These are phyloP conservation scores for Colletotrichum euphorbiae DNA, from an alignment of 2,329 filamentous ascomycete species.

Conservation along the genomic window DNA sequence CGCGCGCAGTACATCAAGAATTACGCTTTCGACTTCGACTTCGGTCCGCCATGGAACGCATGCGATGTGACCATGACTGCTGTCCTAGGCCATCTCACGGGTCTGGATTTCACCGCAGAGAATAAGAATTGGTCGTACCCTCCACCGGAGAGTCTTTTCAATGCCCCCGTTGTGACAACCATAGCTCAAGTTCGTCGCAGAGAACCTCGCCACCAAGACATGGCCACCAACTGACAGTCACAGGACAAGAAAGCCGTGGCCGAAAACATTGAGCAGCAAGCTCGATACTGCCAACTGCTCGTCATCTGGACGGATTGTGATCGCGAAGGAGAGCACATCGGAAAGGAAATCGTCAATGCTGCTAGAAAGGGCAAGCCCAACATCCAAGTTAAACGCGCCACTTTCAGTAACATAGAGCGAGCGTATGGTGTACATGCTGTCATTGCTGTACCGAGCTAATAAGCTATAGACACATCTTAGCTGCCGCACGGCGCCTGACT, in stretches of 20 bases:
- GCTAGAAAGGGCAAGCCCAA: slow-evolving; percentile 78
- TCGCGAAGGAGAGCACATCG: slow-evolving; percentile 96
- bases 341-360: slow-evolving; percentile 86
- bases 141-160: slow-evolving; percentile 82
- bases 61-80: slow-evolving; percentile 94
- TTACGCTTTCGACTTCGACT: slow-evolving; percentile 91
- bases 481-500: slow-evolving; percentile 81
- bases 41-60: slow-evolving; percentile 81
- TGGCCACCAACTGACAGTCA: no score
- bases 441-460: slow-evolving; percentile 20
- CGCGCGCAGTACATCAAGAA: slow-evolving; percentile 89
- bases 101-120: slow-evolving; percentile 78
- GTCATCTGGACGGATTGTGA: slow-evolving; percentile 99
- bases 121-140: slow-evolving; percentile 87
- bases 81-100: slow-evolving; percentile 88
- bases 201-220: no score
- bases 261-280: slow-evolving; percentile 85
- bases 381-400: slow-evolving; percentile 86
- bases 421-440: slow-evolving; percentile 66
- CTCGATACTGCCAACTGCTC: slow-evolving; percentile 76
- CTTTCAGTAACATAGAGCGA: slow-evolving; percentile 95
- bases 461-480: slow-evolving; percentile 78
- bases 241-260: slow-evolving; percentile 85
- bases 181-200: slow-evolving; percentile 70
- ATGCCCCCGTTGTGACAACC: slow-evolving; percentile 77